Conservation (phyloP, 305 asterid species). For the Nicotiana rustica region DNA sequence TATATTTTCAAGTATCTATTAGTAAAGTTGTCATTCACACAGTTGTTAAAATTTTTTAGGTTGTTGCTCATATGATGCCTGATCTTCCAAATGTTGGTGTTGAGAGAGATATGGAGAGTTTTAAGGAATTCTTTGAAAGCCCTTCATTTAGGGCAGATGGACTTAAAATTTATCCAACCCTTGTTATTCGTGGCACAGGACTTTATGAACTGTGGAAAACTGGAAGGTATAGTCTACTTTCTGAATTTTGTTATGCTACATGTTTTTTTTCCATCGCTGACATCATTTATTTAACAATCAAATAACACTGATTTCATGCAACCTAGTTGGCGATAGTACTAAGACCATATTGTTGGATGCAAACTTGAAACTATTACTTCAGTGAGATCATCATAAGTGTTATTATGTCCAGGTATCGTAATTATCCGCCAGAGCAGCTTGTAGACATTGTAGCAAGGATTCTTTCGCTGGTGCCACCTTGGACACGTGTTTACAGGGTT, state of each 20-base stretch:
- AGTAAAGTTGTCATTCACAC: constrained; percentile 1
- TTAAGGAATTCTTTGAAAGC: constrained; percentile 96
- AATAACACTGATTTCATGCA: background rate
- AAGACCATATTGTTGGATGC: background rate
- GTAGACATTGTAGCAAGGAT: constrained; percentile 97
- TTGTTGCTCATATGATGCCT: constrained; percentile 99
- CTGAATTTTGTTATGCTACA: background rate
- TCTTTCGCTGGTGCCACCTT: constrained; percentile 94
- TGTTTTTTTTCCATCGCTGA: background rate
- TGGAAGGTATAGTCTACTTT: constrained; percentile 67
- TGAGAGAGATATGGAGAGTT: constrained; percentile 97
- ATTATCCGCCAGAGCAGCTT: constrained; percentile 99
- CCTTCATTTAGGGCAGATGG: constrained; percentile 96
- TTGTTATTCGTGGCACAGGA: constrained; percentile 98
- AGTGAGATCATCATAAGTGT: constrained; percentile 21
- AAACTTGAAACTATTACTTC: constrained; percentile 31
- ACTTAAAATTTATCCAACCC: constrained; percentile 94
- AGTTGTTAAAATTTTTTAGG: constrained; percentile 51
- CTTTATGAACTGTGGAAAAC: constrained; percentile 99
- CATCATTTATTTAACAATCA: background rate
- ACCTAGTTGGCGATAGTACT: background rate
- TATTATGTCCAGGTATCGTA: constrained; percentile 67
- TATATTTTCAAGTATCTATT: background rate
- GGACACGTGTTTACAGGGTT: constrained; percentile 99
- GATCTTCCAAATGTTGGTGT: constrained; percentile 99